Conservation (phyloP, 352 stramenopile genomes). For the Pythium phragmitis region DNA sequence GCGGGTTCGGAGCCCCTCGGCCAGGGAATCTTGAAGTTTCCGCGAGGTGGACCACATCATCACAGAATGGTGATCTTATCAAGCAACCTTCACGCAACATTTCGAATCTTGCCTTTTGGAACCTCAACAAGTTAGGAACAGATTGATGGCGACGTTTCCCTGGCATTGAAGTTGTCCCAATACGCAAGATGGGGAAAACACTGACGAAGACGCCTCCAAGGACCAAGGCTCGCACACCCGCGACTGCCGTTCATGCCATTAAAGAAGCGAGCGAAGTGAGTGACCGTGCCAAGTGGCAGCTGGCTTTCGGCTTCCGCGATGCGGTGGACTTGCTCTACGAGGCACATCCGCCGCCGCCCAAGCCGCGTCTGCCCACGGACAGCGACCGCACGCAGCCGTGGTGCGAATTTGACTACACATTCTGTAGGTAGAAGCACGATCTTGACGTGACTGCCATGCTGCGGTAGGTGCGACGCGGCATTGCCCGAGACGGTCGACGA, state of each 20-base stretch:
- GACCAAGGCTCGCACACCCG: not conserved
- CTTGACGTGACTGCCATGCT: not conserved
- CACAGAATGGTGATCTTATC: constrained; percentile 8
- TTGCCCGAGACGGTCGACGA: constrained; percentile 33
- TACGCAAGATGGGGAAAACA: not conserved
- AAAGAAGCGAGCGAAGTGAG: not conserved
- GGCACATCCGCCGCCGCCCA: constrained; percentile 32
- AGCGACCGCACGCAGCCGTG: constrained; percentile 39
- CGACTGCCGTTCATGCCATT: not conserved
- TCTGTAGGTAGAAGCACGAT: not conserved
- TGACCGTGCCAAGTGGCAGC: constrained; percentile 39
- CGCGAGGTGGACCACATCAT: constrained; percentile 19
- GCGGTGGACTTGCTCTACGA: constrained; percentile 57
- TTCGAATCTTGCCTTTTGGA: not conserved
- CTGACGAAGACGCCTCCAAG: not conserved
- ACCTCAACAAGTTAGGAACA: constrained; percentile 14
- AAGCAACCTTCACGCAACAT: constrained; percentile 20
- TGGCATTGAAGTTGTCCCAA: constrained; percentile 10
- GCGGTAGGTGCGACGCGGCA: constrained; percentile 29
- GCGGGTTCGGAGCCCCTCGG: constrained; percentile 20
- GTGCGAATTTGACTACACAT: constrained; percentile 21
- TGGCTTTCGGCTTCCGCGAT: constrained; percentile 60
- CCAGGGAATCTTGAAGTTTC: constrained; percentile 28
- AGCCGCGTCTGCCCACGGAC: constrained; percentile 44
- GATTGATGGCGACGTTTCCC: not conserved